Evolutionary conservation across 192 early-diverging fungal species (phyloP), one percentile per base, ranked within the genome.

Genomic region (Entrophospora sp.): DNA sequence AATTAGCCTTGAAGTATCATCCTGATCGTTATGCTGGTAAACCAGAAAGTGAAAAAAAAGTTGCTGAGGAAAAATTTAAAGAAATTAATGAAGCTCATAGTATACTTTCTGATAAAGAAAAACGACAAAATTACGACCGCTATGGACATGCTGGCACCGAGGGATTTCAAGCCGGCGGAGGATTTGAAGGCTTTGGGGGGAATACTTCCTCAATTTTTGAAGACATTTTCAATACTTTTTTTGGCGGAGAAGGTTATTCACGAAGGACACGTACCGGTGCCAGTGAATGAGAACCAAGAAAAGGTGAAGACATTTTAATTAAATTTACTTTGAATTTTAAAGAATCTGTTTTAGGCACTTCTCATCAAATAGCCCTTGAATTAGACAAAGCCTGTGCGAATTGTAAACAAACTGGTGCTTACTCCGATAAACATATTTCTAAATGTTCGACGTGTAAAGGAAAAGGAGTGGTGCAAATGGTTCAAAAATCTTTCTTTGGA

Each of bases 191-290:
- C 14, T 36, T 16, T 32, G 30, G 30, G 0, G 55, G 30, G 6
- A 4, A 12, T 63, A 77, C 35, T 75, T 87, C 53, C 85, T 93
- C 68, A 81, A 84, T 63, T 87, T 94, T 27, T 87, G 93, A 56
- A 93, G 97, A 73, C 81, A 96, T 40, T 97, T 99, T 80, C 89
- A 89, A 25, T 91, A 95, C 71, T 79, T 97, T 66, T 99, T 99
- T 82, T 95, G 95, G 55, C 0, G 18, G 30, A 16, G 8, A 12
- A 42, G 32, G 28, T 13, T 25, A 31, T 18, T 31, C 28, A 32
- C 5, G 2, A 3, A 1, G 28, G 1, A 25, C 3, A 2, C 5
- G n/a, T 32, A 57, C 3, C 18, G 5, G 24, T 57, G 9, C 28
- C 13, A 9, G 2, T 31, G n/a, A 25, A 57, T 32, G 28, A 18